Percentiles rank a stretch among this genome's conserved stretches.
Evolutionary conservation across 148 eudicot species (phyloP).

Genomic region (Linanthus parryae): DNA sequence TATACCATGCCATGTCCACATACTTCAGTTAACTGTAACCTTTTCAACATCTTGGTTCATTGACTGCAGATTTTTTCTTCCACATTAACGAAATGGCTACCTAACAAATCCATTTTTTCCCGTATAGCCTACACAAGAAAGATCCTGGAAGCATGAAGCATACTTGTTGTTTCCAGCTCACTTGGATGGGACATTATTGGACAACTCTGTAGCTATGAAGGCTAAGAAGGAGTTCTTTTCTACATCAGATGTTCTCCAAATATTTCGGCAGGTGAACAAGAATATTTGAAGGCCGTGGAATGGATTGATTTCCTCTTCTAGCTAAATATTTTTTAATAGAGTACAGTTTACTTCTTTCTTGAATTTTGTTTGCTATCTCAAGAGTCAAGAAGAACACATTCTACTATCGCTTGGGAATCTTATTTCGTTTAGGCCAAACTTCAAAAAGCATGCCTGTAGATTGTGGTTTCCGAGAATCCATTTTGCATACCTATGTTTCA

Average conservation of each 20-base stretch:
- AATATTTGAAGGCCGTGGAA: background rate
- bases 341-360: background rate
- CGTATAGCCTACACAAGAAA: conserved; percentile 63
- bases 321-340: background rate
- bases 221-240: conserved; percentile 80
- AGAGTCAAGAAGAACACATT: too few species aligned
- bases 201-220: conserved; percentile 58
- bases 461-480: too few species aligned
- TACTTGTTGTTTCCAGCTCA: conserved; percentile 88
- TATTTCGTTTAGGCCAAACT: too few species aligned
- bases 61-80: background rate
- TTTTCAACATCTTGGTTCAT: background rate
- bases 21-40: background rate
- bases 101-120: conserved; percentile 3
- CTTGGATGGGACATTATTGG: conserved; percentile 79
- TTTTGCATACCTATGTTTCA: too few species aligned
- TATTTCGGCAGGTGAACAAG: conserved; percentile 73
- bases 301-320: background rate
- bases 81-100: background rate
- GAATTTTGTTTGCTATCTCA: conserved; percentile 5
- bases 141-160: conserved; percentile 87
- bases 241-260: conserved; percentile 72
- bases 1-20: background rate
- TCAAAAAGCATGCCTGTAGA: too few species aligned
- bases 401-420: too few species aligned